Base-by-base conservation (phyloP, 805 yeast species). In the Lipomyces orientalis region DNA sequence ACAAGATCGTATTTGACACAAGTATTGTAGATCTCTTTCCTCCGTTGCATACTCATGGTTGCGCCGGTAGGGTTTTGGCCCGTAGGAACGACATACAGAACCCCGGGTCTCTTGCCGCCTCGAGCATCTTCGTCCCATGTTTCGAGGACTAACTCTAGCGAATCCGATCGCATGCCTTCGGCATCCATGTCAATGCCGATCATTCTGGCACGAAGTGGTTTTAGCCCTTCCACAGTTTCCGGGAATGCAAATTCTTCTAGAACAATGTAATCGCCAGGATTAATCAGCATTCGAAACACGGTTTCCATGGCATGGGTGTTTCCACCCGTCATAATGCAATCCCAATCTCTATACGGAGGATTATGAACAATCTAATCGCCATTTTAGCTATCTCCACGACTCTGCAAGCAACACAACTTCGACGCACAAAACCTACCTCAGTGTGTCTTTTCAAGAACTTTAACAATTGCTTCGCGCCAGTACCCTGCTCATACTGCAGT, bases 61-160 rank as follows among this genome's bases (percentile, higher is more conserved):
- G 97, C 88, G 51, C 99, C 99, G 22, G 98, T 93, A 71, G 99
- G 99, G 84, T 94, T 94, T 82, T 95, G 98, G 70, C 99, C 99
- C 8, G 98, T 95, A 72, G 95, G 89, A 74, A 94, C 91, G 54
- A 95, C 88, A 86, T 95, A 95, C 74, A 94, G 83, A 68, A 94
- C 81, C 79, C 90, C 92, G 73, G 98, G 98, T 79, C 87, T 87
- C 67, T 86, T 85, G 7, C 79, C 79, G 51, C 79, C 82, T 16
- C 68, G 64, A n/a, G 35, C 64, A 3, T n/a, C 31, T 34, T 79
- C 74, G 54, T 84, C 88, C 98, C 98, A 93, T 76, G 84, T 81
- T 69, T 83, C 85, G 75, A 94, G 80, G 62, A 88, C 78, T 10
- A 77, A 73, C 51, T 83, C 93, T 64, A 94, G 81, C 60, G 85